Percentiles rank a stretch among this genome's conserved stretches.
phyloP scores from a whole-genome alignment of 306 rosid genomes.

The Carpinus viminea region DNA sequence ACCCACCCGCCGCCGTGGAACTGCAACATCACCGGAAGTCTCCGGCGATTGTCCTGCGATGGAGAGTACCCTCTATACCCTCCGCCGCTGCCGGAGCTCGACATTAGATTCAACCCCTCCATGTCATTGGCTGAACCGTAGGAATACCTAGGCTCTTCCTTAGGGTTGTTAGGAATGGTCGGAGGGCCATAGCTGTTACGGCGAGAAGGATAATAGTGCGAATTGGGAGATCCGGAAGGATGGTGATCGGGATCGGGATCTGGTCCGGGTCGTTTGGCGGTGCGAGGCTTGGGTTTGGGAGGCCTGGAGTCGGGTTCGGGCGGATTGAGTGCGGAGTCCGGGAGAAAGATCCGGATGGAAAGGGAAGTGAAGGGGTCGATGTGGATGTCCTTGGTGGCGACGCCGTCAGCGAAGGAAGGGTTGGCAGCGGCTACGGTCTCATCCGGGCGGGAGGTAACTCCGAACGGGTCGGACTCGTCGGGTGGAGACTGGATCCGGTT shows the following conservation, averaged over 20 bases:
- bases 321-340: slow-evolving; percentile 71
- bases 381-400: slow-evolving; percentile 93
- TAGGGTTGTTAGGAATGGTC: not conserved
- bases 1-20: slow-evolving; percentile 99
- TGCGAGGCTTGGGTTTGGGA: slow-evolving; percentile 33
- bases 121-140: slow-evolving; percentile 30
- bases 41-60: slow-evolving; percentile 38
- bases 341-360: slow-evolving; percentile 83
- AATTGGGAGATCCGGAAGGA: slow-evolving; percentile 10
- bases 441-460: slow-evolving; percentile 83
- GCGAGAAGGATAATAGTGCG: slow-evolving; percentile 25
- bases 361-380: slow-evolving; percentile 81
- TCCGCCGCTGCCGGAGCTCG: slow-evolving; percentile 31
- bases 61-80: slow-evolving; percentile 78
- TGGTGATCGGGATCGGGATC: slow-evolving; percentile 36
- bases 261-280: not conserved
- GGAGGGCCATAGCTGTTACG: slow-evolving; percentile 58
- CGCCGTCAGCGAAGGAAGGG: slow-evolving; percentile 80
- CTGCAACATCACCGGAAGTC: slow-evolving; percentile 78
- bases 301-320: slow-evolving; percentile 56
- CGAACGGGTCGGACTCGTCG: slow-evolving; percentile 61
- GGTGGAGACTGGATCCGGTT: slow-evolving; percentile 68
- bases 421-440: slow-evolving; percentile 69
- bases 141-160: slow-evolving; percentile 34
- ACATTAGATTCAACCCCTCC: slow-evolving; percentile 66